Conservation (phyloP, 495 filamentous ascomycete genomes). For the Articulospora tetracladia region DNA sequence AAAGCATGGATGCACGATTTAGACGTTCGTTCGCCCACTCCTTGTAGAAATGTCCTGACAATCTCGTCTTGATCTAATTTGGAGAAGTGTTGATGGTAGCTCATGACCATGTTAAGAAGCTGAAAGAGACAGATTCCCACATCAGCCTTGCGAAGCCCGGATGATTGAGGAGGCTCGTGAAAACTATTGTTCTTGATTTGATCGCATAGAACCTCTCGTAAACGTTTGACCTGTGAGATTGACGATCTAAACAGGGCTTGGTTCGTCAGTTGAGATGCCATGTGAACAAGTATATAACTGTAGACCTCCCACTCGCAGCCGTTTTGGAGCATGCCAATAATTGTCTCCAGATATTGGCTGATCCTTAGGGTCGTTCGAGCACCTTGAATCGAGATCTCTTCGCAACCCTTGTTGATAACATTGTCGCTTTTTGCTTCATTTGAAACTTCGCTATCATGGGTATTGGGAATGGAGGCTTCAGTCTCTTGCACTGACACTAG, state of each 20-base stretch:
- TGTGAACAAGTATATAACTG: slow-evolving; percentile 81
- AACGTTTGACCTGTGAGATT: slow-evolving; percentile 64
- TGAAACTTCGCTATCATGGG: slow-evolving; percentile 5
- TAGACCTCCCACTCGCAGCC: slow-evolving; percentile 92
- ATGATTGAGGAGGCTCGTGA: slow-evolving; percentile 67
- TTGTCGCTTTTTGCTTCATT: slow-evolving; percentile 6
- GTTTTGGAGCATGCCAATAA: slow-evolving; percentile 69
- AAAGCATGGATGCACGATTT: slow-evolving; percentile 93
- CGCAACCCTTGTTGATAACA: background rate
- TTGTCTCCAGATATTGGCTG: slow-evolving; percentile 68
- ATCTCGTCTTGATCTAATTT: slow-evolving; percentile 87
- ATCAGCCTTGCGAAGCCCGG: slow-evolving; percentile 80
- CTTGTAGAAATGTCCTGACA: slow-evolving; percentile 76
- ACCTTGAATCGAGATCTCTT: background rate
- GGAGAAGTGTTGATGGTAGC: slow-evolving; percentile 80
- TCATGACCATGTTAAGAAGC: slow-evolving; percentile 75
- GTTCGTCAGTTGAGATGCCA: slow-evolving; percentile 87
- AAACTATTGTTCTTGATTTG: slow-evolving; percentile 72
- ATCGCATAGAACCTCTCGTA: slow-evolving; percentile 76
- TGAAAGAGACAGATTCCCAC: slow-evolving; percentile 86
- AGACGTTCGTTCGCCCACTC: slow-evolving; percentile 80
- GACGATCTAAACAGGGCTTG: slow-evolving; percentile 76
- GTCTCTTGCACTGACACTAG: slow-evolving; percentile 29
- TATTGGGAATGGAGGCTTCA: background rate
- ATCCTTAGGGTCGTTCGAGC: slow-evolving; percentile 49